Percentiles rank a stretch among this genome's conserved stretches.
These are phyloP conservation scores for Chaetomium globosum DNA, from an alignment of 2,329 filamentous ascomycete genomes.

Conservation along the genomic window DNA sequence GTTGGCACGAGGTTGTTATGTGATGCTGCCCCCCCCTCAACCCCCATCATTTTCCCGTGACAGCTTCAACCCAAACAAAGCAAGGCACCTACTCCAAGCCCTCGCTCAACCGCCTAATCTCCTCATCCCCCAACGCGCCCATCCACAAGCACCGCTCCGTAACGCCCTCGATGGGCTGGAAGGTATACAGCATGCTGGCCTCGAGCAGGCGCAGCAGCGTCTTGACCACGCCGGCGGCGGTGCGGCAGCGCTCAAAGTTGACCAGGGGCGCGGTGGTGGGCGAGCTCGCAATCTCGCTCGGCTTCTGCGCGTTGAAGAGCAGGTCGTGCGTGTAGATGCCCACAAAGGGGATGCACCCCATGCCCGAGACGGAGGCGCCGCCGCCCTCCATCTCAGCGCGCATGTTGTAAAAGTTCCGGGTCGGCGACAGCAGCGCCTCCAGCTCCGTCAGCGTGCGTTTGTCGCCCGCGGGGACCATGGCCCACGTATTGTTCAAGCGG, in stretches of 20 bases:
- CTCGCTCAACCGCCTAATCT: constrained; percentile 63
- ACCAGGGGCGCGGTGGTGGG: constrained; percentile 69
- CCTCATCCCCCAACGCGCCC: constrained; percentile 73
- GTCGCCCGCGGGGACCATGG: constrained; percentile 66
- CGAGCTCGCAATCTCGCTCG: constrained; percentile 71
- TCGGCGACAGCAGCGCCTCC: constrained; percentile 73
- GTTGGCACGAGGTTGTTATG: too few relatives aligned
- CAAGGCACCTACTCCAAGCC: constrained; percentile 47
- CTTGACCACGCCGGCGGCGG: constrained; percentile 76
- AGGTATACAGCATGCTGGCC: constrained; percentile 72
- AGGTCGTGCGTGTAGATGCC: constrained; percentile 83
- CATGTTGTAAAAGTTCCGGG: constrained; percentile 75
- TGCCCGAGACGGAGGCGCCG: constrained; percentile 55
- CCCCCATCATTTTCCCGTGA: neutral
- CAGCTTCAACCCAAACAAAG: neutral
- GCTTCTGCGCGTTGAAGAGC: constrained; percentile 78
- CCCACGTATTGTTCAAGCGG: constrained; percentile 71
- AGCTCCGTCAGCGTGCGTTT: constrained; percentile 67
- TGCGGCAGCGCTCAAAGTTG: constrained; percentile 82
- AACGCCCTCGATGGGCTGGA: constrained; percentile 74
- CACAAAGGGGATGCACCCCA: constrained; percentile 81
- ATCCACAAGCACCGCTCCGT: constrained; percentile 86
- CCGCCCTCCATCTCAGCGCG: constrained; percentile 77
- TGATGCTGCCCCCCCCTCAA: too few relatives aligned
- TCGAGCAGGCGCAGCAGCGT: constrained; percentile 77